Conservation (phyloP, 1,284 basidiomycete genomes). For the Marasmius sp. region DNA sequence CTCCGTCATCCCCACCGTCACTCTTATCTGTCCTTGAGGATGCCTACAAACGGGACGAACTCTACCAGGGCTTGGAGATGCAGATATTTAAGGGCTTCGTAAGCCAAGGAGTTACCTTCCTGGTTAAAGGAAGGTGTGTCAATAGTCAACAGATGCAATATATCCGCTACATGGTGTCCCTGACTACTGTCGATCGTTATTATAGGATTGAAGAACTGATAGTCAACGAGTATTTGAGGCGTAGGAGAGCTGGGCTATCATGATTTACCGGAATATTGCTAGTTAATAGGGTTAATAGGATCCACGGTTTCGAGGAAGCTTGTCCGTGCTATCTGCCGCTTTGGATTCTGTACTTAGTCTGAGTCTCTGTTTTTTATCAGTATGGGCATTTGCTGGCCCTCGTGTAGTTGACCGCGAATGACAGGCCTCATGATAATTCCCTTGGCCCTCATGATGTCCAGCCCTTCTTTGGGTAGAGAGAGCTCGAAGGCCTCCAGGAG, state of each 20-base stretch:
- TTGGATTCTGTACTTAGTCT: too few species aligned
- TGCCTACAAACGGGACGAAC: slow-evolving; percentile 31
- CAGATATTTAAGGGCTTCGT: slow-evolving; percentile 56
- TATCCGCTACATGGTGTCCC: not conserved
- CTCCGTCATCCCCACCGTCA: slow-evolving; percentile 21
- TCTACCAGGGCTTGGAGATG: slow-evolving; percentile 54
- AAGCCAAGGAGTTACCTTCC: slow-evolving; percentile 55
- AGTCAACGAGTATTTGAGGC: slow-evolving; percentile 31
- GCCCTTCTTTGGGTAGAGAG: too few species aligned
- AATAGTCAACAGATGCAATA: not conserved
- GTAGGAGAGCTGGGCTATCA: not conserved
- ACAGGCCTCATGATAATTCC: too few species aligned
- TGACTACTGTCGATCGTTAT: not conserved
- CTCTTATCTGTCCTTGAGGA: slow-evolving; percentile 28
- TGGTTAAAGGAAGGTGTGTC: slow-evolving; percentile 52
- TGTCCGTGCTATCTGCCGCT: not conserved
- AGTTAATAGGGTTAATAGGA: not conserved
- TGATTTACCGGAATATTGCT: not conserved
- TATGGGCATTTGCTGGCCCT: too few species aligned
- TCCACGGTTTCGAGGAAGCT: not conserved
- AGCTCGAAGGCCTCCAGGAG: too few species aligned
- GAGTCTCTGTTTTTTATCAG: too few species aligned
- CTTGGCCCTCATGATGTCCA: too few species aligned
- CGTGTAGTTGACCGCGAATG: too few species aligned
- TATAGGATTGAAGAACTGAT: slow-evolving; percentile 38